phyloP scores from a whole-genome alignment of 345 rosid genomes.

The Carallia brachiata region DNA sequence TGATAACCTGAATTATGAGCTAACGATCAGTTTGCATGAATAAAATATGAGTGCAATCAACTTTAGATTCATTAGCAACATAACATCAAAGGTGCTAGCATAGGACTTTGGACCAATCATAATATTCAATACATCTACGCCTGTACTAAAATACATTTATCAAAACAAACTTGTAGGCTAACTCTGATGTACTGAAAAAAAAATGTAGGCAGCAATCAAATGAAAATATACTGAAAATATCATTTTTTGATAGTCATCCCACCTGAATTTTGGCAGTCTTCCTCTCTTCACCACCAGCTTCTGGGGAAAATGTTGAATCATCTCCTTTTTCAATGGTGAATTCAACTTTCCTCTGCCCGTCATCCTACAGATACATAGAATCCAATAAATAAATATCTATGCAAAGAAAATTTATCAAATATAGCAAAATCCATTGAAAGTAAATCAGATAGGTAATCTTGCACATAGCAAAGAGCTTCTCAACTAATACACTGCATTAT shows the following conservation, averaged over 20 bases:
- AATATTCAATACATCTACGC: neutral
- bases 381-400: too few relatives aligned
- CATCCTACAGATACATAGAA: conserved; percentile 45
- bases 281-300: conserved; percentile 73
- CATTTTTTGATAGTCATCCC: neutral
- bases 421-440: too few relatives aligned
- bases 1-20: conserved; percentile 50
- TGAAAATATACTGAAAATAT: neutral
- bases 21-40: conserved; percentile 2
- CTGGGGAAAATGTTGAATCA: conserved; percentile 76
- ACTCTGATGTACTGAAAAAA: neutral
- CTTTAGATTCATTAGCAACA: conserved; percentile 1
- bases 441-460: too few relatives aligned
- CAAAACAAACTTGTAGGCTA: too few relatives aligned
- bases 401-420: too few relatives aligned
- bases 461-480: too few relatives aligned
- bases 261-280: conserved; percentile 80
- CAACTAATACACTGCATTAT: too few relatives aligned
- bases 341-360: conserved; percentile 84
- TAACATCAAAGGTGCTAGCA: neutral
- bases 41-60: neutral
- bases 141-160: too few relatives aligned
- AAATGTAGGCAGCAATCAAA: neutral
- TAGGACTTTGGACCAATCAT: neutral
- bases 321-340: conserved; percentile 76